Percentiles rank a stretch among this genome's conserved stretches.
Evolutionary conservation across 2,329 filamentous ascomycete genomes (phyloP).

Genomic region (Coniochaeta sp.): DNA sequence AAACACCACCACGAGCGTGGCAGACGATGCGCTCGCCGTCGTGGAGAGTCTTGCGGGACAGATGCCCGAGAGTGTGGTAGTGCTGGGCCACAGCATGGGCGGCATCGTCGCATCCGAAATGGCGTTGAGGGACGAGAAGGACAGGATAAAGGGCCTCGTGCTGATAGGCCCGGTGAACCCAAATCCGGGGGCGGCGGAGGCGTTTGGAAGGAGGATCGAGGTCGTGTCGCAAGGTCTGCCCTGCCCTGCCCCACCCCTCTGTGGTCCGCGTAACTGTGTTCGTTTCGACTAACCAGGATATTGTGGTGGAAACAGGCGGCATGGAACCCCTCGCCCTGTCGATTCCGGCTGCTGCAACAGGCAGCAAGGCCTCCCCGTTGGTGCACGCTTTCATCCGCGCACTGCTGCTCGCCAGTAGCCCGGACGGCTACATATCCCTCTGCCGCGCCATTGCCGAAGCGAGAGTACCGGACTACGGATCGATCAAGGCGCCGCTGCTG

Average conservation of each 20-base stretch:
- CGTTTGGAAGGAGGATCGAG: slow-evolving; percentile 45
- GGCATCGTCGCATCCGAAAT: slow-evolving; percentile 56
- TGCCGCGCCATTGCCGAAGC: slow-evolving; percentile 13
- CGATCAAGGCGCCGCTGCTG: slow-evolving; percentile 1
- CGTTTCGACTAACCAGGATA: background rate
- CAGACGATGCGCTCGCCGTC: slow-evolving; percentile 46
- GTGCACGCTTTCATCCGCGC: slow-evolving; percentile 13
- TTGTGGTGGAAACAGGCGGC: slow-evolving; percentile 3
- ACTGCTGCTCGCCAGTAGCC: slow-evolving; percentile 9
- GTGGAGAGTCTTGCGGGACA: slow-evolving; percentile 42
- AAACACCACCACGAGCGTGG: slow-evolving; percentile 45
- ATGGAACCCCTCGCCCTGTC: slow-evolving; percentile 14
- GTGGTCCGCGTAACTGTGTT: background rate
- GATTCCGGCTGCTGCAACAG: slow-evolving; percentile 11
- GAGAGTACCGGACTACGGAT: slow-evolving; percentile 1
- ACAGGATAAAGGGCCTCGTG: slow-evolving; percentile 37
- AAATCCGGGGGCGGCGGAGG: slow-evolving; percentile 28
- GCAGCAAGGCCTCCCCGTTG: slow-evolving; percentile 5
- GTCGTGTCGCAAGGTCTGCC: slow-evolving; percentile 25
- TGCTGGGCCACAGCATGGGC: slow-evolving; percentile 66
- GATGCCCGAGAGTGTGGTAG: slow-evolving; percentile 36
- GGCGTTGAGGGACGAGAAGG: slow-evolving; percentile 33
- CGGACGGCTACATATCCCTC: slow-evolving; percentile 10
- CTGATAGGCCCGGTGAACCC: slow-evolving; percentile 60
- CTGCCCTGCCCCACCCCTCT: no score